These are phyloP conservation scores for Eimeria sp. DNA, from an alignment of 169 alveolate genomes.

Conservation along the genomic window DNA sequence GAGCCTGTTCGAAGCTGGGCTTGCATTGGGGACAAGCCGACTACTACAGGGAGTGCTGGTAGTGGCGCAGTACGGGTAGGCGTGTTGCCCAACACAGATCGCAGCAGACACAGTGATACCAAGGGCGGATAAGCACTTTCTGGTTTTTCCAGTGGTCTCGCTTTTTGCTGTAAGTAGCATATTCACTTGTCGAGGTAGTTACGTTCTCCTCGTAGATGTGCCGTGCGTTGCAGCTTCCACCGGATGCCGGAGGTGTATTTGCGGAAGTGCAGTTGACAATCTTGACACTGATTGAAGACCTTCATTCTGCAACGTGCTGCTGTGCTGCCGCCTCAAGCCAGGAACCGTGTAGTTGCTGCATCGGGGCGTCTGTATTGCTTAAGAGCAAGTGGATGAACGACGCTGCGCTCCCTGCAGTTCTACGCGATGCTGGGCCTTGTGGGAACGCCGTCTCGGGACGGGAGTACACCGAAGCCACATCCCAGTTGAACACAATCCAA, in stretches of 20 bases:
- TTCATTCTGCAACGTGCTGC: slow-evolving; percentile 80
- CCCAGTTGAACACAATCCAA: not conserved
- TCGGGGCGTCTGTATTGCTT: slow-evolving; percentile 19
- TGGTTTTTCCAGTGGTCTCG: not conserved
- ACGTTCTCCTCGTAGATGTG: not conserved
- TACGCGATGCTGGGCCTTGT: not conserved
- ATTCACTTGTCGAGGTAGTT: not conserved
- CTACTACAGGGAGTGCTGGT: not conserved
- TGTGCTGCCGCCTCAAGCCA: slow-evolving; percentile 68
- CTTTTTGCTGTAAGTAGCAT: not conserved
- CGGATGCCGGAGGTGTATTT: slow-evolving; percentile 72
- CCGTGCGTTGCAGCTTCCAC: slow-evolving; percentile 71
- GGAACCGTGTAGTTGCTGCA: slow-evolving; percentile 59
- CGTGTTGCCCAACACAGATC: not conserved
- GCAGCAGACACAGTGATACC: not conserved
- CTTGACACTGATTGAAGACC: slow-evolving; percentile 75
- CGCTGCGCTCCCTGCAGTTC: slow-evolving; percentile 15
- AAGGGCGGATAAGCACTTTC: not conserved
- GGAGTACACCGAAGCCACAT: slow-evolving; percentile 9
- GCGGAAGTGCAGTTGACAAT: slow-evolving; percentile 67
- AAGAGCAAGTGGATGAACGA: slow-evolving; percentile 37
- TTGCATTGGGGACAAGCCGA: not conserved
- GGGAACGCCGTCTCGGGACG: not conserved
- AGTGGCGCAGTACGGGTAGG: slow-evolving; percentile 58
- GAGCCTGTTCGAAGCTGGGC: slow-evolving; percentile 45